phyloP scores from a whole-genome alignment of 192 early-diverging fungal species.

The Chytriomyces hyalinus region DNA sequence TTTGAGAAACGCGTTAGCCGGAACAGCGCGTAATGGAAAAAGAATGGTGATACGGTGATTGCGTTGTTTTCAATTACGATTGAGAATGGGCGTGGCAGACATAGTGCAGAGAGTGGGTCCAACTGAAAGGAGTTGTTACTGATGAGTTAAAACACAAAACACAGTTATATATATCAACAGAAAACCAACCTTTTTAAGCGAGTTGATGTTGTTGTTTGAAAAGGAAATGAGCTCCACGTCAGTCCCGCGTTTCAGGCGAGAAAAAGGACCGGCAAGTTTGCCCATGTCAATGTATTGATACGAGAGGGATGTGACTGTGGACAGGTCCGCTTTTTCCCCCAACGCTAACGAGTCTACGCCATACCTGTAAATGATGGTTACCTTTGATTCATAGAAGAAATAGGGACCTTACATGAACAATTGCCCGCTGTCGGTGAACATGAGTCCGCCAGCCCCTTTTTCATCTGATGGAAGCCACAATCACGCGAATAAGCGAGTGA shows the following conservation, averaged over 20 bases:
- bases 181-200: constrained; percentile 27
- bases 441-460: constrained; percentile 16
- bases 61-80: constrained; percentile 39
- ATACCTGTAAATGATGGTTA: constrained; percentile 25
- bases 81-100: constrained; percentile 26
- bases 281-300: constrained; percentile 37
- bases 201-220: constrained; percentile 39
- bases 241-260: constrained; percentile 29
- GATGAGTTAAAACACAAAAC: not conserved
- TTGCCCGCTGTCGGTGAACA: constrained; percentile 12
- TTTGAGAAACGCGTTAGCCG: constrained; percentile 37
- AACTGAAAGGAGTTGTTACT: constrained; percentile 20
- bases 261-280: constrained; percentile 20
- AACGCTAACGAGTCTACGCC: constrained; percentile 36
- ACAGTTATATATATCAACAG: not conserved
- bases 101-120: constrained; percentile 29
- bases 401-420: constrained; percentile 2
- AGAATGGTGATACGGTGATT: constrained; percentile 31
- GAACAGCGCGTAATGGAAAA: constrained; percentile 42
- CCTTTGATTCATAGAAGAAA: not conserved
- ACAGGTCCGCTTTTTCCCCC: constrained; percentile 38
- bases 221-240: constrained; percentile 34
- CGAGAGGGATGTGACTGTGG: constrained; percentile 14
- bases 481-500: too few species aligned
- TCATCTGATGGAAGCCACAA: constrained; percentile 2